Base-by-base conservation (phyloP, 2,329 filamentous ascomycete genomes). In the Alternaria infectoria region DNA sequence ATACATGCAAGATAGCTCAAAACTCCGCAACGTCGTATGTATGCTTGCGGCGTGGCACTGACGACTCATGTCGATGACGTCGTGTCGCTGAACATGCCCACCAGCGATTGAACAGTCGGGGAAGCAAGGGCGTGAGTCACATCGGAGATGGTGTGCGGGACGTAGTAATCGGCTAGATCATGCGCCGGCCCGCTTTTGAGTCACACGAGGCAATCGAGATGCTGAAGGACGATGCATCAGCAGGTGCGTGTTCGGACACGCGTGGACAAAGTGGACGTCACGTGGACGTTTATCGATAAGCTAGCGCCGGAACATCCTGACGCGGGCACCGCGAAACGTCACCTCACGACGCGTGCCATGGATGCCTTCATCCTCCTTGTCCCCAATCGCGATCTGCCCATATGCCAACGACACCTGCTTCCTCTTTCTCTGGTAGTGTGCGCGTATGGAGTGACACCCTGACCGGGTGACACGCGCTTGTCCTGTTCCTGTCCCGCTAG, bases 231-330 rank as follows among this genome's bases (percentile, higher is more conserved):
- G 26, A 21, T 28, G 30, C 30, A 55, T 50, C 9, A 26, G 4
- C 49, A 32, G 21, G 17, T 44, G 56, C 25, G 44, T 40, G 36
- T 32, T 47, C 6, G 7, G 17, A 10, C 23, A 43, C 23, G 23
- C 13, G 26, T 58, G 36, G 5, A 40, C 17, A 36, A 17, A 46
- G 21, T 51, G 13, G n/a, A 45, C 6, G 36, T 52, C 54, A 52
- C 49, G 49, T 52, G 49, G 15, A 12, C 13, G 1, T 5, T 58
- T 62, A 62, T 59, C 62, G 59, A 64, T 58, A 56, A 32, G 23
- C 54, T 65, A 65, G 50, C 51, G 59, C 55, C 46, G 55, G 55
- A 62, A 49, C n/a, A 40, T 44, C 55, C 19, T 46, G 21, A 32
- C 30, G 19, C 49, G 12, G 19, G 28, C 40, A n/a, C 59, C 55